Evolutionary conservation across 148 eudicot species (phyloP).

Genomic region (Fagopyrum esculentum): DNA sequence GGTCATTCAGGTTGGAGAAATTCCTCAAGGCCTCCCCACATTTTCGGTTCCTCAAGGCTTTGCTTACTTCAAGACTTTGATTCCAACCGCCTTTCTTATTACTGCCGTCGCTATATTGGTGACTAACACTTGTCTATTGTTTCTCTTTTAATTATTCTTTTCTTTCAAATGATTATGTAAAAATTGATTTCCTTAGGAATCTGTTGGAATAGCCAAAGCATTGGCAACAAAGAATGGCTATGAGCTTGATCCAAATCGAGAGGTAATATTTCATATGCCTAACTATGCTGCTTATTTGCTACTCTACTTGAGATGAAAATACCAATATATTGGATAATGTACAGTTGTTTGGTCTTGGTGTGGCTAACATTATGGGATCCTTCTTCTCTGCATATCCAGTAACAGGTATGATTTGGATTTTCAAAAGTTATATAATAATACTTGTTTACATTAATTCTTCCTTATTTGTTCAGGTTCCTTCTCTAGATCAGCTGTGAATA

Average conservation of each 20-base stretch:
- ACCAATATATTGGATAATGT: not conserved
- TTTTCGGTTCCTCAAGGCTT: conserved; percentile 82
- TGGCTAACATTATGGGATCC: conserved; percentile 84
- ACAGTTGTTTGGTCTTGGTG: conserved; percentile 98
- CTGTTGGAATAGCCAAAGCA: conserved; percentile 97
- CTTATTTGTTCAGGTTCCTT: conserved; percentile 55
- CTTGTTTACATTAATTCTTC: no score
- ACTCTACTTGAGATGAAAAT: no score
- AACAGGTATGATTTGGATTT: conserved; percentile 54
- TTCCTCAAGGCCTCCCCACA: conserved; percentile 88
- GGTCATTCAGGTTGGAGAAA: conserved; percentile 68
- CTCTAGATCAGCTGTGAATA: conserved; percentile 95
- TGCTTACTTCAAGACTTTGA: conserved; percentile 53
- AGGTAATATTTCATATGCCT: conserved; percentile 33
- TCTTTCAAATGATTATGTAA: conserved; percentile 13
- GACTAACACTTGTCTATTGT: conserved; percentile 33
- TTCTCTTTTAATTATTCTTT: conserved; percentile 6
- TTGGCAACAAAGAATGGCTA: conserved; percentile 96
- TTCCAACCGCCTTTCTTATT: conserved; percentile 82
- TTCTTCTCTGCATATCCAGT: conserved; percentile 87
- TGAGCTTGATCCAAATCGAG: conserved; percentile 91
- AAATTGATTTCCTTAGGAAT: conserved; percentile 44
- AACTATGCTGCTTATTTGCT: no score
- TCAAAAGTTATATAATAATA: no score
- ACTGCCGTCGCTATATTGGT: conserved; percentile 97